Evolutionary conservation across 2,329 filamentous ascomycete genomes (phyloP).

Genomic region (Dryadomyces sulphureus): DNA sequence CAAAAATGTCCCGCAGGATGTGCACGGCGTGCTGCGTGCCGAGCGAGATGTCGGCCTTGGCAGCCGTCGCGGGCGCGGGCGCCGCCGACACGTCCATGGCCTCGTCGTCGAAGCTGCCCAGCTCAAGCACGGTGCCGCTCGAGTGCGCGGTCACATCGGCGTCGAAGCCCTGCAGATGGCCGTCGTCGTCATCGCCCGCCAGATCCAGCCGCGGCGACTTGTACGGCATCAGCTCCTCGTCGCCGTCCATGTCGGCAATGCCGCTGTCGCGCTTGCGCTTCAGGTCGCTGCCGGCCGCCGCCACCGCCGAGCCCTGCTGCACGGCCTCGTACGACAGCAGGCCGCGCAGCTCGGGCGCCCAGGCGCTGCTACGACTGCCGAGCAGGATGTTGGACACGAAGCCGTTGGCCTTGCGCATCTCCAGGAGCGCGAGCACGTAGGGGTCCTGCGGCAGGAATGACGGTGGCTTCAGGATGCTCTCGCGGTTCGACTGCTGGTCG

Average conservation of each 20-base stretch:
- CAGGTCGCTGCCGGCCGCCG: constrained; percentile 51
- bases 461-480: constrained; percentile 70
- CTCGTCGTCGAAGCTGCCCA: constrained; percentile 35
- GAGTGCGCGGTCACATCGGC: constrained; percentile 31
- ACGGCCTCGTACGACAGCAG: constrained; percentile 79
- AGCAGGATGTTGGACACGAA: constrained; percentile 82
- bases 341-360: constrained; percentile 87
- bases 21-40: constrained; percentile 95
- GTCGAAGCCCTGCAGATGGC: constrained; percentile 26
- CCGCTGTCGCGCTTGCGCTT: constrained; percentile 92
- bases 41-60: constrained; percentile 70
- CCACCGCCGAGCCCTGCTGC: too few species aligned
- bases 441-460: constrained; percentile 80
- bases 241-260: constrained; percentile 62
- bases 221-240: constrained; percentile 43
- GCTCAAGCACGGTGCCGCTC: constrained; percentile 50
- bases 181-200: constrained; percentile 56
- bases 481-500: constrained; percentile 71
- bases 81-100: constrained; percentile 10
- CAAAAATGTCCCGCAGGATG: constrained; percentile 78
- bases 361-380: constrained; percentile 60
- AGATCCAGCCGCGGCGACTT: constrained; percentile 58
- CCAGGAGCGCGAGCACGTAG: constrained; percentile 71
- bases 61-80: constrained; percentile 56
- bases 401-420: constrained; percentile 79